Evolutionary conservation across 2,329 filamentous ascomycete genomes (phyloP).

Genomic region (Endothia cerciana): DNA sequence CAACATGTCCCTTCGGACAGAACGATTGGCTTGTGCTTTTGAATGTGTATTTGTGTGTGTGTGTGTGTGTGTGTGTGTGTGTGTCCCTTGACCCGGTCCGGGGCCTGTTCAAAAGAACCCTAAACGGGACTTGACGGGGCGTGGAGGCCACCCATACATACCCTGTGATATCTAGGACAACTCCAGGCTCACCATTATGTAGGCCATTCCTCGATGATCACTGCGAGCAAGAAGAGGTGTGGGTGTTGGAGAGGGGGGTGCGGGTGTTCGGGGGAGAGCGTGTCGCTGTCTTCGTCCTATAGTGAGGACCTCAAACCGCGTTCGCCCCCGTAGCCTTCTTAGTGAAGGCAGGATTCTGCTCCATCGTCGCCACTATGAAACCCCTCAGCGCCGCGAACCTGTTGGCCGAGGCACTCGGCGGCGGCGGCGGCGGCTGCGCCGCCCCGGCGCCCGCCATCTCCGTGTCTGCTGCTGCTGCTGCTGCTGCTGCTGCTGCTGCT

Average conservation of each 20-base stretch:
- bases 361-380: conserved; percentile 87
- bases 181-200: neutral
- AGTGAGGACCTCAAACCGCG: neutral
- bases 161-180: neutral
- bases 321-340: conserved; percentile 10
- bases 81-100: neutral
- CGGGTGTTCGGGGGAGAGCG: no score
- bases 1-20: neutral
- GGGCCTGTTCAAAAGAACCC: neutral
- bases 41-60: neutral
- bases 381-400: conserved; percentile 81
- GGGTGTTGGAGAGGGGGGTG: no score
- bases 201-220: neutral
- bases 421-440: conserved; percentile 26
- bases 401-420: conserved; percentile 51
- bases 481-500: conserved; percentile 15
- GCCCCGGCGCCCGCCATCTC: conserved; percentile 29
- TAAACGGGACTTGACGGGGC: neutral
- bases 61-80: neutral
- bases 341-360: conserved; percentile 80
- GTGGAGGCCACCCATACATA: neutral
- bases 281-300: neutral
- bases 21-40: neutral
- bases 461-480: conserved; percentile 28
- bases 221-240: no score